Evolutionary conservation across 2,329 filamentous ascomycete species (phyloP), one percentile per base, ranked within the genome.

Genomic region (Sporothrix humicola): DNA sequence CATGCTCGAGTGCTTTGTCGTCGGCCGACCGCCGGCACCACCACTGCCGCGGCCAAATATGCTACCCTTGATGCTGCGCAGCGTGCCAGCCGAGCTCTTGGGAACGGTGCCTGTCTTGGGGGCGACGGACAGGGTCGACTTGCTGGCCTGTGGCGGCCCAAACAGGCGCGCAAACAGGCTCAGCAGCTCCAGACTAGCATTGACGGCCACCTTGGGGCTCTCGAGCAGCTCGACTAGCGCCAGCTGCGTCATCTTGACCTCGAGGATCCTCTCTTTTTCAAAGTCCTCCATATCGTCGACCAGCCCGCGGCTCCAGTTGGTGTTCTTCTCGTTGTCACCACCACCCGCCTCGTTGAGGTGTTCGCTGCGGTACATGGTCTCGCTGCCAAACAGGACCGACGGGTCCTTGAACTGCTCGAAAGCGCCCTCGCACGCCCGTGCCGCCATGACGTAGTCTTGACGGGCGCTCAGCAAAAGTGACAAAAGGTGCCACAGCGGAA

Each of bases 221-320:
- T 98, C 94, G 3, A 93, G 84, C 17, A 96, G 84, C 81, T 98
- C 95, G 3, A 96, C 82, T 23, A 99, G 87, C 3, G 92, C 88
- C 74, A 99, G 85, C 79, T 98, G 95, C 12, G 95, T 98, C 89
- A 98, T 97, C 81, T 97, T 97, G 75, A 98, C 90, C 81, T 98
- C 93, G n/a, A 99, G 83, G 58, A 99, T 91, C 68, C 89, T 89
- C 81, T 95, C 93, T 79, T 94, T 97, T 79, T 98, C 95, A 37
- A 90, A 89, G 73, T 91, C 89, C 75, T 94, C 92, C 90, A 98
- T 93, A 61, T 93, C 90, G 76, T 95, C 92, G 0, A 97, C 87
- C 65, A 93, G 79, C 3, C 90, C 89, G 76, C 78, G 80, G n/a
- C 58, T 48, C 52, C 50, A 37, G n/a, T 26, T 3, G 0, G 68